Base-by-base conservation (phyloP, 257 asterid species). In the Solanum chmielewskii region DNA sequence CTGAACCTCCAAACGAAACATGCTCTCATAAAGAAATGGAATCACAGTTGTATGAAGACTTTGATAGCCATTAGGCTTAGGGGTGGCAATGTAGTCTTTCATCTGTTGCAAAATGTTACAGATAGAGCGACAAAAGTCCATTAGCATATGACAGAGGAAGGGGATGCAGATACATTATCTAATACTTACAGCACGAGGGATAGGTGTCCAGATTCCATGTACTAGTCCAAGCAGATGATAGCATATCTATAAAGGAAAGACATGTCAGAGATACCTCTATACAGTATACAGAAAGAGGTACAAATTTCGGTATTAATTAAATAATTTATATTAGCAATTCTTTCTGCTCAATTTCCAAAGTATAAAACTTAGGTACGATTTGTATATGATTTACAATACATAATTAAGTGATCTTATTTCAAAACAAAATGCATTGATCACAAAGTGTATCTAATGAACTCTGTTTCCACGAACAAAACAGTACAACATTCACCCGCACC, bases 121-220 rank as follows among this genome's bases (percentile, higher is more conserved):
- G 78, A 86, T 70, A 88, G 12, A 83, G 83, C 9, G 66, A 74
- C 76, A 86, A 69, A 83, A 62, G 52, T 70, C 42, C 83, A 70
- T 35, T 86, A 59, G 37, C 16, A 42, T 31, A 82, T 42, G 47
- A 71, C 31, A 33, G 9, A 27, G 9, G 84, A 86, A 56, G n/a
- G 64, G 74, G 88, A 77, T 85, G 73, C 68, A 88, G 62, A 88
- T 59, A 73, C 13, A 44, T 44, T 87, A 69, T 42, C 68, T 45
- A 82, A 83, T 84, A 86, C 95, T 75, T 93, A 96, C 99, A 85
- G 98, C 94, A 89, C 98, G 96, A 86, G 99, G 99, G 82, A 94
- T 93, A 49, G 99, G 99, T n/a, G 96, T 94, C 99, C 98, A 96
- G 89, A 96, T 94, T 91, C 93, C 97, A 91, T 96, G 99, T 35